phyloP scores from a whole-genome alignment of 352 stramenopile species.

The Lagenidium giganteum region DNA sequence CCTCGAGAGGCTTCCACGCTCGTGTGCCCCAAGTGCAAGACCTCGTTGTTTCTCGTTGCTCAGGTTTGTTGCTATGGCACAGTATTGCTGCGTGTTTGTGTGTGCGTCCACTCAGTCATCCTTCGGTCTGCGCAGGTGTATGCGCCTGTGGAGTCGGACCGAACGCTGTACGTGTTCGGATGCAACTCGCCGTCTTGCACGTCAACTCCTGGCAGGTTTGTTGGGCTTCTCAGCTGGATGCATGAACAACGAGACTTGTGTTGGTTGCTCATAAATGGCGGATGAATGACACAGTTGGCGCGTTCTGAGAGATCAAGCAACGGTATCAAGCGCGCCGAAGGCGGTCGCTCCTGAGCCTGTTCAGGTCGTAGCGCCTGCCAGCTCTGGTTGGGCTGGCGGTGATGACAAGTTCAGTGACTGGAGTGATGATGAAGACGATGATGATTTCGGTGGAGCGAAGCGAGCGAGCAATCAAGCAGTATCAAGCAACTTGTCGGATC shows the following conservation, averaged over 20 bases:
- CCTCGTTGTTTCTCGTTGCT: constrained; percentile 57
- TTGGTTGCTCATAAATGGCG: neutral
- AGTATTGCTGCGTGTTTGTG: neutral
- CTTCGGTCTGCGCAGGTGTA: too few relatives aligned
- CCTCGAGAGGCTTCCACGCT: constrained; percentile 33
- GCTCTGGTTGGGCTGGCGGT: constrained; percentile 15
- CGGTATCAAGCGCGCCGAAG: constrained; percentile 2
- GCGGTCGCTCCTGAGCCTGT: neutral
- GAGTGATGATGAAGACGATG: constrained; percentile 53
- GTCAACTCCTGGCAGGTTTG: constrained; percentile 41
- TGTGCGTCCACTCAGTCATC: too few relatives aligned
- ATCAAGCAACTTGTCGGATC: constrained; percentile 35
- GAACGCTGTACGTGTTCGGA: constrained; percentile 80
- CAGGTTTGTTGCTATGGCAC: too few relatives aligned
- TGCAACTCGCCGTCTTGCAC: constrained; percentile 79
- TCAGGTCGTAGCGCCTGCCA: constrained; percentile 2
- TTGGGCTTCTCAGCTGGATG: too few relatives aligned
- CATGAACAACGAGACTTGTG: too few relatives aligned
- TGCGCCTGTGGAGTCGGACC: constrained; percentile 60
- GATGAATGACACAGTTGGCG: constrained; percentile 45
- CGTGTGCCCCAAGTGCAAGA: constrained; percentile 50
- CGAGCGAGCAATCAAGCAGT: too few relatives aligned
- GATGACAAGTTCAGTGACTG: constrained; percentile 68
- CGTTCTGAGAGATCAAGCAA: constrained; percentile 60
- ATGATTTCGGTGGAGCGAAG: constrained; percentile 7